phyloP scores from a whole-genome alignment of 2,329 filamentous ascomycete genomes.

The Colletotrichum siamense region DNA sequence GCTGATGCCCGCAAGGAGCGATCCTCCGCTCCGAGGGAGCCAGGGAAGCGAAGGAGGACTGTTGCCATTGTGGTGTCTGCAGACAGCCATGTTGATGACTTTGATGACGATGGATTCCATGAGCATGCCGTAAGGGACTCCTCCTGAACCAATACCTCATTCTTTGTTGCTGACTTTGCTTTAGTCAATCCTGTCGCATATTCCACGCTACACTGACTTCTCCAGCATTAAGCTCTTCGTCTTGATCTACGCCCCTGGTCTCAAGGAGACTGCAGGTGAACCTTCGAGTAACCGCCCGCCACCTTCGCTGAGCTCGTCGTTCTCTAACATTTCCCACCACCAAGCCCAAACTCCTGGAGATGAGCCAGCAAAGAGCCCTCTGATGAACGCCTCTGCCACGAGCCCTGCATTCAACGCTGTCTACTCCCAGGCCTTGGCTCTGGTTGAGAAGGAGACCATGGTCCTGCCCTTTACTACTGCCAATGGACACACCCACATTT shows the following conservation, averaged over 20 bases:
- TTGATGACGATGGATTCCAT: slow-evolving; percentile 66
- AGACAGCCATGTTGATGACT: slow-evolving; percentile 64
- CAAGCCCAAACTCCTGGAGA: slow-evolving; percentile 73
- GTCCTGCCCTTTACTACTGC: slow-evolving; percentile 86
- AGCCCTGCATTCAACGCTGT: slow-evolving; percentile 77
- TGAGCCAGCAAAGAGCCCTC: slow-evolving; percentile 61
- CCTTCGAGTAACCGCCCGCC: slow-evolving; percentile 60
- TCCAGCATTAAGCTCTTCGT: slow-evolving; percentile 81
- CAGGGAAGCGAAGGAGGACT: slow-evolving; percentile 68
- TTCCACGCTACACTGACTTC: slow-evolving; percentile 78
- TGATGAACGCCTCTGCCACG: slow-evolving; percentile 53
- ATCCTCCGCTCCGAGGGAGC: slow-evolving; percentile 36
- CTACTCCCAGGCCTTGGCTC: slow-evolving; percentile 76
- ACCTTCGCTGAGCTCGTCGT: slow-evolving; percentile 78
- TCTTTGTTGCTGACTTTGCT: slow-evolving; percentile 5
- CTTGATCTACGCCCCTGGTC: slow-evolving; percentile 83
- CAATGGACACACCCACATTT: slow-evolving; percentile 84
- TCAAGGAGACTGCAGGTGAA: slow-evolving; percentile 71
- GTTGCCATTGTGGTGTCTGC: slow-evolving; percentile 91
- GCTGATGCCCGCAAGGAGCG: slow-evolving; percentile 70
- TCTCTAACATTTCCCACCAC: slow-evolving; percentile 81
- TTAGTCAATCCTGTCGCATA: slow-evolving; percentile 86
- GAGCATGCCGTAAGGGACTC: slow-evolving; percentile 80
- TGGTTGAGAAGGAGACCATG: slow-evolving; percentile 86
- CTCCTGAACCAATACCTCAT: slow-evolving; percentile 21